A percentile compares a stretch with the other conserved stretches of the same genome.
Evolutionary conservation across 495 filamentous ascomycete species (phyloP).

Genomic region (Zalerion maritima): DNA sequence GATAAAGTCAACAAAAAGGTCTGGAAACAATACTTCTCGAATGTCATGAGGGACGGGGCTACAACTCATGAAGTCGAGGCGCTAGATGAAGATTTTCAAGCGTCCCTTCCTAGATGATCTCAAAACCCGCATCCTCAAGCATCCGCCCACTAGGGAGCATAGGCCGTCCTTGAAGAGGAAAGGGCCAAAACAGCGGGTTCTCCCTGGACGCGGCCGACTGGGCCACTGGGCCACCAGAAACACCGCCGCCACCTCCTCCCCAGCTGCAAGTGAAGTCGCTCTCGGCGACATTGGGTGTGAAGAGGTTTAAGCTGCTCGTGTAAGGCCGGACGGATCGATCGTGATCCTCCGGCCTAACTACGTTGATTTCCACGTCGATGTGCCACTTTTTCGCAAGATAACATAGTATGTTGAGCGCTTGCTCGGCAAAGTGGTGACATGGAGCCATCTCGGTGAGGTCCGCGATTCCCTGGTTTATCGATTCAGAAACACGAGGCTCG

Average conservation of each 20-base stretch:
- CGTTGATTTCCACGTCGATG: constrained; percentile 29
- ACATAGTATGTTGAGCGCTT: constrained; percentile 41
- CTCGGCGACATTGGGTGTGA: constrained; percentile 30
- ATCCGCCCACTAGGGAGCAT: constrained; percentile 27
- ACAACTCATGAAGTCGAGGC: no score
- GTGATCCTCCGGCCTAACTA: constrained; percentile 9
- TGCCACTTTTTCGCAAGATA: constrained; percentile 42
- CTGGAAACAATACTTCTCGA: no score
- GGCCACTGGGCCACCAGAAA: constrained; percentile 1
- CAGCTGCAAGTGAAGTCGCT: constrained; percentile 27
- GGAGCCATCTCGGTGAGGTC: constrained; percentile 41
- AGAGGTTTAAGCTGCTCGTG: constrained; percentile 34
- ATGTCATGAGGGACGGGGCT: no score
- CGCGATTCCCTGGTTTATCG: constrained; percentile 28
- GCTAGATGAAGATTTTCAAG: no score
- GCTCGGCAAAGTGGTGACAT: constrained; percentile 44
- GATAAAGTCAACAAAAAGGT: no score
- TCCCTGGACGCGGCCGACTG: constrained; percentile 12
- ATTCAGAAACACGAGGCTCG: constrained; percentile 18
- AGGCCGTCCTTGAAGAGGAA: constrained; percentile 39
- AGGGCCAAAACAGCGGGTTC: constrained; percentile 39
- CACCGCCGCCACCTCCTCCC: constrained; percentile 7
- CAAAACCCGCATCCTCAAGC: constrained; percentile 34
- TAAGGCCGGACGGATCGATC: constrained; percentile 19
- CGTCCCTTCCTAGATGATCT: constrained; percentile 13